Percentiles rank a stretch among this genome's conserved stretches.
phyloP scores from a whole-genome alignment of 2,329 filamentous ascomycete species.

The Escovopsis sp. region DNA sequence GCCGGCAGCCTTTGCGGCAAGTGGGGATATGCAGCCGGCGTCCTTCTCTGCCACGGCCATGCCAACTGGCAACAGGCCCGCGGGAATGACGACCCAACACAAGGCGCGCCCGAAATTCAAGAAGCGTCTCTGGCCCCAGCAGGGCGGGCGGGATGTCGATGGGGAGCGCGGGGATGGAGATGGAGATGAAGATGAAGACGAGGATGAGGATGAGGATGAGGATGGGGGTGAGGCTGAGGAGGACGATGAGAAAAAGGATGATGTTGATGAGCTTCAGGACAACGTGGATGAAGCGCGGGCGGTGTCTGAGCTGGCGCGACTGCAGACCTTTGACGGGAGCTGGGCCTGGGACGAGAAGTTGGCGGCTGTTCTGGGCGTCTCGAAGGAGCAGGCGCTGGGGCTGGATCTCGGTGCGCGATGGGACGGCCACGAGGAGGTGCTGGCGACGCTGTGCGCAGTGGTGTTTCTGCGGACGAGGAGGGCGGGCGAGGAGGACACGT shows the following conservation, averaged over 20 bases:
- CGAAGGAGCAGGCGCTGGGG: not conserved
- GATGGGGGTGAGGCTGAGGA: not conserved
- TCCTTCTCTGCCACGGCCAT: too few species aligned
- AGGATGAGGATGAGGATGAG: too few species aligned
- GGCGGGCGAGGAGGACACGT: slow-evolving; percentile 32
- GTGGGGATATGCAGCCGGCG: too few species aligned
- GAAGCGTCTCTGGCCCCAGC: too few species aligned
- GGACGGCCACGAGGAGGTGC: slow-evolving; percentile 4
- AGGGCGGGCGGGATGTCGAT: too few species aligned
- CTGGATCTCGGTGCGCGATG: slow-evolving; percentile 4
- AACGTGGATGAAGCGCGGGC: not conserved
- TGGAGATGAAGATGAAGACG: too few species aligned
- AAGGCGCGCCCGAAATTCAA: too few species aligned
- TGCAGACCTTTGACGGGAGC: slow-evolving; percentile 29
- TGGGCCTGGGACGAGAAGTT: slow-evolving; percentile 18
- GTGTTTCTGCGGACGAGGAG: slow-evolving; percentile 29
- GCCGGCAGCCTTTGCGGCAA: too few species aligned
- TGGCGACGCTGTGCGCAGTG: slow-evolving; percentile 17
- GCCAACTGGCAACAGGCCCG: too few species aligned
- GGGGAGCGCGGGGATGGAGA: too few species aligned
- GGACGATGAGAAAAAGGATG: not conserved
- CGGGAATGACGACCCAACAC: too few species aligned
- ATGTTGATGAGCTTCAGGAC: not conserved
- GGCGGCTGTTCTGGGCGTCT: slow-evolving; percentile 12
- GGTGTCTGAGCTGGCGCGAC: slow-evolving; percentile 25